phyloP scores from a whole-genome alignment of 371 early-diverging fungal genomes.

The Lichtheimia ramosa region DNA sequence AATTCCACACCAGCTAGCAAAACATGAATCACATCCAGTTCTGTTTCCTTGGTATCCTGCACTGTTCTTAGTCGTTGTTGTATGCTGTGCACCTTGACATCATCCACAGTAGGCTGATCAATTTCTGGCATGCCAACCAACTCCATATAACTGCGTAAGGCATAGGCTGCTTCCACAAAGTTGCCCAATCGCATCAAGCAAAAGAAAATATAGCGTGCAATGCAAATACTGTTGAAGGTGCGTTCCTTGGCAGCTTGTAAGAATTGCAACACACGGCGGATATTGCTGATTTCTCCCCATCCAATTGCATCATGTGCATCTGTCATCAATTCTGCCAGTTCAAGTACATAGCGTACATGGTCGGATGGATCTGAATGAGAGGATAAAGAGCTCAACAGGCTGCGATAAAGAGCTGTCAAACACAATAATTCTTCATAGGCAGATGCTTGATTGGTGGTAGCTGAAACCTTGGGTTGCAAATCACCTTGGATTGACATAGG shows the following conservation, averaged over 20 bases:
- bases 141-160: slow-evolving; percentile 61
- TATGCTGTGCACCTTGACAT: background rate
- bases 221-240: slow-evolving; percentile 70
- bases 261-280: slow-evolving; percentile 28
- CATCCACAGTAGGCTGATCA: background rate
- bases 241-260: slow-evolving; percentile 61
- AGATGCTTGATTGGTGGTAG: slow-evolving; percentile 5
- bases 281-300: slow-evolving; percentile 34
- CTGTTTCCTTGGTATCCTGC: background rate
- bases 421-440: slow-evolving; percentile 13
- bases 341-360: slow-evolving; percentile 2
- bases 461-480: background rate
- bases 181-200: slow-evolving; percentile 61
- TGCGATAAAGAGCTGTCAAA: slow-evolving; percentile 10
- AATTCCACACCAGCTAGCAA: slow-evolving; percentile 46
- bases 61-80: background rate
- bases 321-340: slow-evolving; percentile 23
- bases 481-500: slow-evolving; percentile 11
- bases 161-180: slow-evolving; percentile 69
- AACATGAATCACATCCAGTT: slow-evolving; percentile 33
- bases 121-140: slow-evolving; percentile 35
- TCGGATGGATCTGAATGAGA: background rate
- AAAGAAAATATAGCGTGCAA: slow-evolving; percentile 62
- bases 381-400: slow-evolving; percentile 10
- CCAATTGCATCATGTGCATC: slow-evolving; percentile 37